Conservation (phyloP, 495 filamentous ascomycete genomes). For the Cairneyella variabilis region DNA sequence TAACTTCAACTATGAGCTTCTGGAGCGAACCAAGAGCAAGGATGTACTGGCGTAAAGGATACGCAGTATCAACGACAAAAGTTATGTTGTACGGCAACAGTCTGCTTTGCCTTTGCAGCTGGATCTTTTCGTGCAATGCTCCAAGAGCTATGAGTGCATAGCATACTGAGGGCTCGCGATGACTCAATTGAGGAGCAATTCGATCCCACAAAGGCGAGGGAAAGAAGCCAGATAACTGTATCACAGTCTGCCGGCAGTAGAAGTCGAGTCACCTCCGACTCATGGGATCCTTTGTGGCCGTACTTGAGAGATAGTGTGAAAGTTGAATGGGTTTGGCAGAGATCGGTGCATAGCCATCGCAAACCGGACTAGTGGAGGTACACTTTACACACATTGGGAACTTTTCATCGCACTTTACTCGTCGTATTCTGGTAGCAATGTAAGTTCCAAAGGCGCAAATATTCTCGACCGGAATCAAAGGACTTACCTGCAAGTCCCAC, state of each 20-base stretch:
- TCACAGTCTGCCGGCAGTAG: neutral
- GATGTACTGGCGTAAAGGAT: neutral
- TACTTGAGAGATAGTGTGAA: neutral
- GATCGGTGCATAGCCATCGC: constrained; percentile 18
- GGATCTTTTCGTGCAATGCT: neutral
- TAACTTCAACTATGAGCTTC: neutral
- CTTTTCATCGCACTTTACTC: constrained; percentile 24
- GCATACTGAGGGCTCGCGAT: neutral
- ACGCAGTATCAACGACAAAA: neutral
- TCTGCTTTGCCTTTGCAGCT: neutral
- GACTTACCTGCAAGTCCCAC: too few relatives aligned
- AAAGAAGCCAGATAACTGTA: neutral
- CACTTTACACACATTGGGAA: constrained; percentile 5
- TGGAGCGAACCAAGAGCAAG: neutral
- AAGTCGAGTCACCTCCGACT: neutral
- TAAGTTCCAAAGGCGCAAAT: too few relatives aligned
- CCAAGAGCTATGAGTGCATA: neutral
- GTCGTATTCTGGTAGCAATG: constrained; percentile 14
- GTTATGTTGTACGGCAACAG: neutral
- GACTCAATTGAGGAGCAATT: neutral
- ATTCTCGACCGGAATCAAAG: too few relatives aligned
- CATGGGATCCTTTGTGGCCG: neutral
- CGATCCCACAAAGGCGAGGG: neutral
- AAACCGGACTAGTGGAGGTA: constrained; percentile 13
- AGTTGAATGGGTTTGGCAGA: neutral